Evolutionary conservation across 495 filamentous ascomycete species (phyloP).

Genomic region (Neurospora intermedia): DNA sequence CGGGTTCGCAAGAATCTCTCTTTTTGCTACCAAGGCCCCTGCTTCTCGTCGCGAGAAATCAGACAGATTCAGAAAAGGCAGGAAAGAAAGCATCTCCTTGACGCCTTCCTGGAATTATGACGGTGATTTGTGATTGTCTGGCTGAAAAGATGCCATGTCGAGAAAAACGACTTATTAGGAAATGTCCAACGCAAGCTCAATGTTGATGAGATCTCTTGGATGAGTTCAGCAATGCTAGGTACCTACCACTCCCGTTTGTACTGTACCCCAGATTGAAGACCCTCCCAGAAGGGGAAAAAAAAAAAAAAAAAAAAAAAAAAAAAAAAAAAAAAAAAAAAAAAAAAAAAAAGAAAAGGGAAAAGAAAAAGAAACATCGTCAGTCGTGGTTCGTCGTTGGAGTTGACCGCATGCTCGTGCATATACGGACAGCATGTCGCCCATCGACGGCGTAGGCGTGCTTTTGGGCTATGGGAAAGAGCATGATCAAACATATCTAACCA

Average conservation of each 20-base stretch:
- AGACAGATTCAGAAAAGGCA: not conserved
- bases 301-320: no score
- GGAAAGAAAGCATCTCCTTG: not conserved
- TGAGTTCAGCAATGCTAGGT: not conserved
- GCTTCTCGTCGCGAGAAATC: not conserved
- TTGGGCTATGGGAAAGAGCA: not conserved
- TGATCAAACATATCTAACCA: not conserved
- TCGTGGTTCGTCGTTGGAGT: not conserved
- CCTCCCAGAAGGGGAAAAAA: no score
- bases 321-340: no score
- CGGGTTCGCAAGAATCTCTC: not conserved
- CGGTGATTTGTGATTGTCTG: not conserved
- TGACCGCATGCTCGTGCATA: not conserved
- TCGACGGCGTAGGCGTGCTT: not conserved
- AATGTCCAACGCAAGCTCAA: not conserved
- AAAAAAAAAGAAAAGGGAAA: no score
- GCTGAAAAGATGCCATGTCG: not conserved
- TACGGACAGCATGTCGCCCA: not conserved
- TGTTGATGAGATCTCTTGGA: not conserved
- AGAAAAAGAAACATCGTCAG: not conserved
- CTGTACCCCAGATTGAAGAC: not conserved
- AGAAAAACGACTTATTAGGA: not conserved
- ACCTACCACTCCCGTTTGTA: not conserved
- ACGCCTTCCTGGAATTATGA: not conserved
- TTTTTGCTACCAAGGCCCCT: not conserved